These are phyloP conservation scores for Cyberlindnera mississippiensis DNA, from an alignment of 805 yeast genomes.

Conservation along the genomic window DNA sequence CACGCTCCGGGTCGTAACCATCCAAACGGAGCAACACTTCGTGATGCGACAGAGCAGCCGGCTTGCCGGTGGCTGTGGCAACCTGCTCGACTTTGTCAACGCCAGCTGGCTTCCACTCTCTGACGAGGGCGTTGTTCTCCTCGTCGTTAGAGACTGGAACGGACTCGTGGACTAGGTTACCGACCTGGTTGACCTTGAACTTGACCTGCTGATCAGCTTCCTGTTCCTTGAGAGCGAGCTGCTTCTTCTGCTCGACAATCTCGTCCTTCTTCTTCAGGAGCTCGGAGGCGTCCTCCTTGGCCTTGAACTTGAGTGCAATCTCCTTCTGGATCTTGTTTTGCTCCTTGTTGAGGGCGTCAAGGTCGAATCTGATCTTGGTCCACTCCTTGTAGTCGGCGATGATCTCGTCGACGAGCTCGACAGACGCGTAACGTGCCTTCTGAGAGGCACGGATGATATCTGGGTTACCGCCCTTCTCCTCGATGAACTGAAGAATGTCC, in stretches of 20 bases:
- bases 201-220: slow-evolving; percentile 73
- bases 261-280: slow-evolving; percentile 78
- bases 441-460: slow-evolving; percentile 84
- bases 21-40: slow-evolving; percentile 91
- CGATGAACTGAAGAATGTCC: slow-evolving; percentile 88
- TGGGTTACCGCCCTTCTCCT: slow-evolving; percentile 96
- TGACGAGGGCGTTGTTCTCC: slow-evolving; percentile 83
- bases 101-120: slow-evolving; percentile 83
- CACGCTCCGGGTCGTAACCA: slow-evolving; percentile 98
- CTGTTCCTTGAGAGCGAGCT: slow-evolving; percentile 63
- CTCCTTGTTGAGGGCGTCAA: slow-evolving; percentile 86
- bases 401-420: slow-evolving; percentile 94
- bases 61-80: slow-evolving; percentile 74
- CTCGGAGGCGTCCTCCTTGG: slow-evolving; percentile 90
- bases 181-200: slow-evolving; percentile 81
- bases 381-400: slow-evolving; percentile 87
- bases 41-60: slow-evolving; percentile 86
- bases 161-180: slow-evolving; percentile 90
- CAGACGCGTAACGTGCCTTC: slow-evolving; percentile 89
- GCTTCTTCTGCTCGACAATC: slow-evolving; percentile 65
- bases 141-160: slow-evolving; percentile 87
- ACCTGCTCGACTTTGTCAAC: slow-evolving; percentile 52
- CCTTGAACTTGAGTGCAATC: slow-evolving; percentile 88
- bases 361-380: slow-evolving; percentile 84
- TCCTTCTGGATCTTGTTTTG: slow-evolving; percentile 89